A percentile compares a stretch with the other conserved stretches of the same genome.
phyloP scores from a whole-genome alignment of 176 grass and related monocot species.

The Carex kokanica region DNA sequence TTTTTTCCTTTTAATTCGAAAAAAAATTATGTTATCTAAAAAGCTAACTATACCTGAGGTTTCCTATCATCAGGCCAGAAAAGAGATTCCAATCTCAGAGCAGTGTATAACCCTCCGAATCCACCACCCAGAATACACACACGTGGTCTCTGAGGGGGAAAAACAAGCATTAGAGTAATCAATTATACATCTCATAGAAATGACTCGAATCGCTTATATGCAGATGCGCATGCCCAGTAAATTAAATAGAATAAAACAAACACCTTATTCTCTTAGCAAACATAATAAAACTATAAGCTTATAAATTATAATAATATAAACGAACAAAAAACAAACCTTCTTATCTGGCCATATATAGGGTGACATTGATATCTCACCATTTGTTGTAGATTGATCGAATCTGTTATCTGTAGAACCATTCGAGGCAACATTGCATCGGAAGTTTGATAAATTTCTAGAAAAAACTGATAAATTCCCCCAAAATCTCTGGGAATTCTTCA shows the following conservation, averaged over 20 bases:
- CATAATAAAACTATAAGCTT: neutral
- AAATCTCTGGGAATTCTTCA: slow-evolving; percentile 43
- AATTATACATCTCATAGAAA: neutral
- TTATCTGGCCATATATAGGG: slow-evolving; percentile 82
- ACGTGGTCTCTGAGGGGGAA: slow-evolving; percentile 50
- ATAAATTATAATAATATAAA: neutral
- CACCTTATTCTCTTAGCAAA: neutral
- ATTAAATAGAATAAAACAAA: neutral
- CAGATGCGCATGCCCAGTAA: neutral
- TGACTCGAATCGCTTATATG: neutral
- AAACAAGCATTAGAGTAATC: neutral
- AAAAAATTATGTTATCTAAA: neutral
- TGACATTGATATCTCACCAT: slow-evolving; percentile 43
- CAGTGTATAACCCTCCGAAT: slow-evolving; percentile 94
- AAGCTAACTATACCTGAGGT: slow-evolving; percentile 61
- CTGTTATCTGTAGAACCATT: slow-evolving; percentile 22
- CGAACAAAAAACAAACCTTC: slow-evolving; percentile 43
- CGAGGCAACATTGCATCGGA: slow-evolving; percentile 45
- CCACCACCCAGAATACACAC: slow-evolving; percentile 95
- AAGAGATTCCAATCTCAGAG: slow-evolving; percentile 94
- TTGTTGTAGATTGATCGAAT: slow-evolving; percentile 36
- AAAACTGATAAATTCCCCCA: slow-evolving; percentile 30
- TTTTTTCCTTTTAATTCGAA: neutral
- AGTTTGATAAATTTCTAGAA: slow-evolving; percentile 29
- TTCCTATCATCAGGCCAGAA: slow-evolving; percentile 79